Conservation (phyloP, 2,329 filamentous ascomycete genomes). For the Colletotrichum sp. region DNA sequence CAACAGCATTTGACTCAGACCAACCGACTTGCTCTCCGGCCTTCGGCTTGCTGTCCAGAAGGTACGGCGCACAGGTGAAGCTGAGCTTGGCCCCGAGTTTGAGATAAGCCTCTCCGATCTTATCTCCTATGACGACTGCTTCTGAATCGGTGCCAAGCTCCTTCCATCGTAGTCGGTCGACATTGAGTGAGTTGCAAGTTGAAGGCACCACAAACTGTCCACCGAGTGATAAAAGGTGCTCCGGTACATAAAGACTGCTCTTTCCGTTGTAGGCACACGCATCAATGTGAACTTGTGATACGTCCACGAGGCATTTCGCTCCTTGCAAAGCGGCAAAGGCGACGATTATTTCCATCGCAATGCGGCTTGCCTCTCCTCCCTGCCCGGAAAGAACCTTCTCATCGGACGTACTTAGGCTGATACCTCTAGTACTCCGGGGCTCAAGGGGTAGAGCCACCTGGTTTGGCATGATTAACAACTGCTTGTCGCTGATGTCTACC, state of each 20-base stretch:
- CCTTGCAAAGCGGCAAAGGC: slow-evolving; percentile 39
- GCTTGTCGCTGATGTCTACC: neutral
- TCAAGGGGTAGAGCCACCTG: neutral
- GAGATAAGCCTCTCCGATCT: slow-evolving; percentile 40
- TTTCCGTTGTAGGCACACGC: slow-evolving; percentile 47
- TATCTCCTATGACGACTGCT: slow-evolving; percentile 33
- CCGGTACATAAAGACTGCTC: slow-evolving; percentile 38
- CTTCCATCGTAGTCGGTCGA: slow-evolving; percentile 45
- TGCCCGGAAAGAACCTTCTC: slow-evolving; percentile 31
- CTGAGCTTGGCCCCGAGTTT: slow-evolving; percentile 44
- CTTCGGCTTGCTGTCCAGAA: slow-evolving; percentile 32
- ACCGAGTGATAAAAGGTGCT: slow-evolving; percentile 35
- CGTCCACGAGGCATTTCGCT: slow-evolving; percentile 35
- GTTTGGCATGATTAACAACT: neutral
- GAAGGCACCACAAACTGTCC: slow-evolving; percentile 42
- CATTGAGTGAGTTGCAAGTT: slow-evolving; percentile 46
- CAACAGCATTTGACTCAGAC: slow-evolving; percentile 51
- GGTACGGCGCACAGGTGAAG: slow-evolving; percentile 51
- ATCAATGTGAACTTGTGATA: slow-evolving; percentile 48
- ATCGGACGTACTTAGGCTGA: slow-evolving; percentile 17
- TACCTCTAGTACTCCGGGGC: neutral
- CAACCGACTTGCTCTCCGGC: slow-evolving; percentile 45
- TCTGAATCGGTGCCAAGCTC: slow-evolving; percentile 29
- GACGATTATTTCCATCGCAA: slow-evolving; percentile 42
- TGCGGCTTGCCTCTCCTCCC: slow-evolving; percentile 35